Evolutionary conservation across 2,329 filamentous ascomycete species (phyloP), one percentile per base, ranked within the genome.

Genomic region (Xylaria sp.): DNA sequence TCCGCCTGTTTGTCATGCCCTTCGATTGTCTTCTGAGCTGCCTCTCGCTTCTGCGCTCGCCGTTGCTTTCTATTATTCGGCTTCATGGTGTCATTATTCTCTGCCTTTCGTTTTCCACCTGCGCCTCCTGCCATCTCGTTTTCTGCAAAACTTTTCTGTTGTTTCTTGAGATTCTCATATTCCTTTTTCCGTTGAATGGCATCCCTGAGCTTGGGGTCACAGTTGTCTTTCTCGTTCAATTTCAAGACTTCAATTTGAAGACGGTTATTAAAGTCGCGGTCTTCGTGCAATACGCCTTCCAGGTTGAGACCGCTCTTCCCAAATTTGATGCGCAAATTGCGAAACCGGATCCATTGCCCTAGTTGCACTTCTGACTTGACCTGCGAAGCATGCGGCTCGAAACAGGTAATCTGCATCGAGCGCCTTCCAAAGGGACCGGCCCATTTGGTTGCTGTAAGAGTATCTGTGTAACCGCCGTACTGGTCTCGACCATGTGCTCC

Each of bases 331-430:
- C 89, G 89, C 3, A 96, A 82, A 70, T 97, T 97, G 21, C 80
- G 83, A 5, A 97, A 75, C 3, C 77, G 77, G 2, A 96, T 78
- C 81, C 89, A 89, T 23, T 87, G 79, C 3, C 86, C 85, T n/a
- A 78, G 74, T 2, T 80, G 77, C 25, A 95, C 78, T 6, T 85
- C 74, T 0, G 82, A 71, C 15, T 80, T 82, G n/a, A 89, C 83
- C 65, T 79, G 86, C 1, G 73, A 69, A 1, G 87, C 86, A 74
- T 97, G 90, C 0, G 85, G 85, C 14, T 89, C 87, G 74, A 82
- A 96, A 28, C 91, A 82, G 28, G 87, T 90, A 23, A 97, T 77
- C 69, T 89, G 87, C 55, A 97, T 80, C 1, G 88, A 89, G 71
- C 85, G 80, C 70, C 88, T 87, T 2, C 93, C 94, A 68, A 80